A percentile compares a stretch with the other conserved stretches of the same genome.
These are phyloP conservation scores for Suaeda aralocaspica DNA, from an alignment of 148 eudicot genomes.

Conservation along the genomic window DNA sequence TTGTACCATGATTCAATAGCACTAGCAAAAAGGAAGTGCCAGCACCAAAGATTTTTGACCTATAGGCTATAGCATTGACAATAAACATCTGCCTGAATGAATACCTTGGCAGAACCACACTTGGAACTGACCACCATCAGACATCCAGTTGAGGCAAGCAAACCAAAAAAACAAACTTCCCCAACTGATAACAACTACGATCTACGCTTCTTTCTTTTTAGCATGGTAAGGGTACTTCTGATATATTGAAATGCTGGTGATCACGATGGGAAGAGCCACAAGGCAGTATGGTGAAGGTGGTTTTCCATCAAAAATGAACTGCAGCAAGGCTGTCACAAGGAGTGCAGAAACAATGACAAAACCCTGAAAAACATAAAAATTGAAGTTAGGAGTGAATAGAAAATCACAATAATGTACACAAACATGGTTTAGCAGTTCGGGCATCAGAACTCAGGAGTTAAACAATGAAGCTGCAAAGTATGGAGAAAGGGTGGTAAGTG, in stretches of 20 bases:
- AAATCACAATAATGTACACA: neutral
- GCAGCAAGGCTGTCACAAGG: conserved; percentile 87
- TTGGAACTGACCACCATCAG: neutral
- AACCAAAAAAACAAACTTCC: conserved; percentile 14
- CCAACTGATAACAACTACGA: conserved; percentile 8
- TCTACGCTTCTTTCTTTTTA: conserved; percentile 72
- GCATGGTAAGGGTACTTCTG: conserved; percentile 81
- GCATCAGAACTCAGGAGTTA: too few species aligned
- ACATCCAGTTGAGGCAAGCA: conserved; percentile 18
- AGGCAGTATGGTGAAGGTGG: conserved; percentile 83
- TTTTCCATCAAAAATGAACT: conserved; percentile 78
- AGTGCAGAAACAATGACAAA: conserved; percentile 97
- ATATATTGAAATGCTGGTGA: conserved; percentile 75
- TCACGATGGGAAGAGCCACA: conserved; percentile 83
- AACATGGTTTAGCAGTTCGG: too few species aligned
- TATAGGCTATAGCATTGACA: neutral
- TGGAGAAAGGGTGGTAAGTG: too few species aligned
- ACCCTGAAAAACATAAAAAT: conserved; percentile 54
- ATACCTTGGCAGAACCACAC: neutral
- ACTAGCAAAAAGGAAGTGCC: neutral
- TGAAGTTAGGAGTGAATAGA: neutral
- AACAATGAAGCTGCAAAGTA: too few species aligned
- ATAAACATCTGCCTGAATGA: neutral
- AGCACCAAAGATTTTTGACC: neutral
- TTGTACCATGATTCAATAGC: neutral